Conservation (phyloP, 495 filamentous ascomycete genomes). For the Xylaria sp. region DNA sequence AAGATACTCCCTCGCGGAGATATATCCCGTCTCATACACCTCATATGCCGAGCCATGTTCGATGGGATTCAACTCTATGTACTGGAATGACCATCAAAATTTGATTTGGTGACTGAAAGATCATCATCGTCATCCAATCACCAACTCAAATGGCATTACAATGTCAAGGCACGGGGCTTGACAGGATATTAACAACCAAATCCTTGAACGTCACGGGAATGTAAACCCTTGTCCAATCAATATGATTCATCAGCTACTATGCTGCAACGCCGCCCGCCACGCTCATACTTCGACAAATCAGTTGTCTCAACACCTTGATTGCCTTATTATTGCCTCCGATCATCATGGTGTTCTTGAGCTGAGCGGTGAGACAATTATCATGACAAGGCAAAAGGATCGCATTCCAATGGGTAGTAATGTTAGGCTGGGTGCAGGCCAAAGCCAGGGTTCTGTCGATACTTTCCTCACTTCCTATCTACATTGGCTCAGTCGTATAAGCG, state of each 20-base stretch:
- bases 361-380: background rate
- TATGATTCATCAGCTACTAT: background rate
- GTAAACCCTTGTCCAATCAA: background rate
- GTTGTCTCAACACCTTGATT: background rate
- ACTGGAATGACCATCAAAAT: background rate
- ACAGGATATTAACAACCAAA: background rate
- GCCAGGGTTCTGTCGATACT: too few relatives aligned
- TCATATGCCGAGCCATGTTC: background rate
- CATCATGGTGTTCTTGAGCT: background rate
- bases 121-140: background rate
- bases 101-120: background rate
- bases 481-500: background rate
- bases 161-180: background rate
- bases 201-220: background rate
- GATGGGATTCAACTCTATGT: background rate
- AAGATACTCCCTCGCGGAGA: background rate
- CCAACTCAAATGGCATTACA: background rate
- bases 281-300: background rate
- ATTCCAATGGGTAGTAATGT: too few relatives aligned
- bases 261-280: background rate
- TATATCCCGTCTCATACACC: background rate
- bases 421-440: background rate
- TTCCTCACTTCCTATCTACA: background rate
- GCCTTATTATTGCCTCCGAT: background rate
- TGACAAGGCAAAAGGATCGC: background rate